Evolutionary conservation across 2,329 filamentous ascomycete species (phyloP), one percentile per base, ranked within the genome.

Genomic region (Aureobasidium vineae): DNA sequence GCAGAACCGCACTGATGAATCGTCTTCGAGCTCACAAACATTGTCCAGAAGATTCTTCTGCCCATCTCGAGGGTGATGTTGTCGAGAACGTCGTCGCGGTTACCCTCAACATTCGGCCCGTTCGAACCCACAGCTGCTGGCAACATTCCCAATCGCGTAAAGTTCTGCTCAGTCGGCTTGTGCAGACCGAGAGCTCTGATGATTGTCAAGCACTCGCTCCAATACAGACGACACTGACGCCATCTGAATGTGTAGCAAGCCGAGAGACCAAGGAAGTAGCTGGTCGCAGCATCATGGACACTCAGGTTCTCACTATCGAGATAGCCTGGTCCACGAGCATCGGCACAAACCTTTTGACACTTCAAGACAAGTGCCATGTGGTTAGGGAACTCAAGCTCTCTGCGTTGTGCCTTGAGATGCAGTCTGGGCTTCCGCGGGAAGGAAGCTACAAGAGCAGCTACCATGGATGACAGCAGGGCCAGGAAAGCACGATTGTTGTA

Each of bases 1-100:
- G 85, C 85, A 19, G 86, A 85, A 40, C 91, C 91, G 21, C 95
- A 79, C 74, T 96, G 92, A 65, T 90, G 85, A 75, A 96, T 86
- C 0, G 91, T 68, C 69, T 88, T 84, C 68, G 91, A 85, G 40
- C 88, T 88, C 5, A 92, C 85, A 69, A 95, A 87, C 70, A 92
- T 83, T 26, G 90, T 88, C 88, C 92, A 97, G 75, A 96, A 97
- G 47, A 96, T 77, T 43, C 85, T 81, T 47, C 82, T 80, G 5
- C 83, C 83, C 68, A 87, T 88, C 69, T 83, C 79, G 66, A 80
- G 75, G 4, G 79, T 83, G 67, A 83, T 82, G 71, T 77, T 74
- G 70, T 82, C 80, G 16, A 78, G 68, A 40, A 75, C 73, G 36
- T 75, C 70, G 49, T 80, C 78, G 23, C 72, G 72, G 21, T 70